phyloP scores from a whole-genome alignment of 2,329 filamentous ascomycete species.

The Allantophomopsis cytisporea region DNA sequence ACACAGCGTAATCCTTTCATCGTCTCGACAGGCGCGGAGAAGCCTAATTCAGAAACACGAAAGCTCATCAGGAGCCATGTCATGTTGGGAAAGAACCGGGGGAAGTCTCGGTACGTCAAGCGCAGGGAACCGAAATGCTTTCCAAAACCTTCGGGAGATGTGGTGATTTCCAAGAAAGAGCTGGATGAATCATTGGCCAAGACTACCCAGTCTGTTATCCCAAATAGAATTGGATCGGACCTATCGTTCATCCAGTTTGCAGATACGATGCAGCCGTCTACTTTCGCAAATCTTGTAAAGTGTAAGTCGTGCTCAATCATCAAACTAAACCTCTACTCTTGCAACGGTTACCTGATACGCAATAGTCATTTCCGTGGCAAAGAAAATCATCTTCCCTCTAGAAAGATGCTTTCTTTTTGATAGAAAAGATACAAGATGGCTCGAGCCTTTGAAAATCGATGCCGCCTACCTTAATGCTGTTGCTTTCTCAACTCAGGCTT shows the following conservation, averaged over 20 bases:
- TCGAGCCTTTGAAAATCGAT: conserved; percentile 19
- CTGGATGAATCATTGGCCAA: conserved; percentile 3
- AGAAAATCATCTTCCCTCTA: conserved; percentile 18
- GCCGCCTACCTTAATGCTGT: conserved; percentile 21
- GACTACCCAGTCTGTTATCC: no score
- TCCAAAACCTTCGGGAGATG: conserved; percentile 22
- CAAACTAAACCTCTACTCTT: no score
- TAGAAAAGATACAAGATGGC: conserved; percentile 11
- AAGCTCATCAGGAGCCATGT: conserved; percentile 18
- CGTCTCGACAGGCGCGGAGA: conserved; percentile 11
- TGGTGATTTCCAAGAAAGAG: conserved; percentile 5
- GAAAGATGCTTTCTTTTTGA: conserved; percentile 18
- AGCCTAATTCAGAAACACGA: conserved; percentile 17
- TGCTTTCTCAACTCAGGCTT: conserved; percentile 20
- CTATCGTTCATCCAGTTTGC: no score
- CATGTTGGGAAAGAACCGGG: no score
- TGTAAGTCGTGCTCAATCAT: no score
- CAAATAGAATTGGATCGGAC: no score
- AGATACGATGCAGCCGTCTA: no score
- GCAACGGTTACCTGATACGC: conserved; percentile 1
- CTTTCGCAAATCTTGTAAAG: no score
- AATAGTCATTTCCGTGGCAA: conserved; percentile 19
- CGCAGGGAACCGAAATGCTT: conserved; percentile 23
- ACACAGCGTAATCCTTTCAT: no score
- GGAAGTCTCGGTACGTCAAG: no score